Conservation (phyloP, 2,329 filamentous ascomycete genomes). For the Sporothrix euskadiensis region DNA sequence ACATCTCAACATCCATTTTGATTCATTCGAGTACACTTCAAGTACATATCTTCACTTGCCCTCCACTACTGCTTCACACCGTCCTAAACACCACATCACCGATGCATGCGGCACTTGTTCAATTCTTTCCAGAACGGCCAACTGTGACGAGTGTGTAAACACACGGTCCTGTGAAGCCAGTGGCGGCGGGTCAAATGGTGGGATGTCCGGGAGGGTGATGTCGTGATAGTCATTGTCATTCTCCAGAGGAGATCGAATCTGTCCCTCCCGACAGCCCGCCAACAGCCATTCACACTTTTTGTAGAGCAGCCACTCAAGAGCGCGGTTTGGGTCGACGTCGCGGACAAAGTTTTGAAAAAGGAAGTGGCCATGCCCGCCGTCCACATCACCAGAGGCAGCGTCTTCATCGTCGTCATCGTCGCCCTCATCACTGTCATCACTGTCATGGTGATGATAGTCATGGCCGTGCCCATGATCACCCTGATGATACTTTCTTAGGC, state of each 20-base stretch:
- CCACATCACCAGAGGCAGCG: background rate
- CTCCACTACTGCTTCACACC: background rate
- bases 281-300: slow-evolving; percentile 32
- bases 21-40: no score
- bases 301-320: slow-evolving; percentile 26
- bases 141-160: slow-evolving; percentile 26
- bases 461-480: background rate
- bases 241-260: slow-evolving; percentile 25
- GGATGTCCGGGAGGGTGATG: slow-evolving; percentile 28
- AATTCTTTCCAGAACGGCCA: slow-evolving; percentile 21
- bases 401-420: background rate
- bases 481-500: slow-evolving; percentile 16
- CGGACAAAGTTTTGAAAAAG: slow-evolving; percentile 25
- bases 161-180: slow-evolving; percentile 24
- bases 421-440: background rate
- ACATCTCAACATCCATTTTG: background rate
- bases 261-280: slow-evolving; percentile 26
- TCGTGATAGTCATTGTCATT: no score
- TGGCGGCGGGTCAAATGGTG: slow-evolving; percentile 30
- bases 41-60: slow-evolving; percentile 35
- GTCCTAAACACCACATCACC: slow-evolving; percentile 27
- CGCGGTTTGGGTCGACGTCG: background rate
- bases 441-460: background rate
- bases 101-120: slow-evolving; percentile 21
- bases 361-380: slow-evolving; percentile 21